These are phyloP conservation scores for Cytospora schulzeri DNA, from an alignment of 2,329 filamentous ascomycete genomes.

Conservation along the genomic window DNA sequence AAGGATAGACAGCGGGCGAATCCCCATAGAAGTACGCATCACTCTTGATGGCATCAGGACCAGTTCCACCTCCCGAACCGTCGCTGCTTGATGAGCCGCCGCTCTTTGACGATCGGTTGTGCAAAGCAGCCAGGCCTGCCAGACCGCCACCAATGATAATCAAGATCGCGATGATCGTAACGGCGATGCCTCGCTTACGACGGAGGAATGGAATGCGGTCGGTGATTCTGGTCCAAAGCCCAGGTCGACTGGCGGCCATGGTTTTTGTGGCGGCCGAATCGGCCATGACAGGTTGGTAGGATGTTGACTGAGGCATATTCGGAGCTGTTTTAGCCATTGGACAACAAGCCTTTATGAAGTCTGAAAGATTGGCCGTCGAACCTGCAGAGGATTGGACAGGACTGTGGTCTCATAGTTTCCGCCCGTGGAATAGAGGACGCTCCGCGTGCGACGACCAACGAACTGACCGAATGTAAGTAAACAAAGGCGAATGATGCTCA, in stretches of 20 bases:
- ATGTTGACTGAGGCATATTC: slow-evolving; percentile 17
- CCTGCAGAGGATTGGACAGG: background rate
- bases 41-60: slow-evolving; percentile 38
- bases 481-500: slow-evolving; percentile 5
- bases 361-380: slow-evolving; percentile 4
- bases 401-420: slow-evolving; percentile 13
- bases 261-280: background rate
- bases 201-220: slow-evolving; percentile 35
- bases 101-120: slow-evolving; percentile 6
- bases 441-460: background rate
- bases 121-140: slow-evolving; percentile 39
- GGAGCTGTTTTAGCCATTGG: background rate
- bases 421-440: background rate
- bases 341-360: background rate
- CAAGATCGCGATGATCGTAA: slow-evolving; percentile 33
- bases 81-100: slow-evolving; percentile 1
- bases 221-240: slow-evolving; percentile 28
- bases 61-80: slow-evolving; percentile 10
- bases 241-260: slow-evolving; percentile 28
- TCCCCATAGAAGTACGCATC: slow-evolving; percentile 53
- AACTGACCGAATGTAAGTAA: slow-evolving; percentile 1
- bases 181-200: slow-evolving; percentile 36
- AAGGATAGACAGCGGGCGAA: slow-evolving; percentile 54
- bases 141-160: slow-evolving; percentile 41
- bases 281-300: slow-evolving; percentile 12